These are phyloP conservation scores for Aurifilum marmelostoma DNA, from an alignment of 2,329 filamentous ascomycete species.

Conservation along the genomic window DNA sequence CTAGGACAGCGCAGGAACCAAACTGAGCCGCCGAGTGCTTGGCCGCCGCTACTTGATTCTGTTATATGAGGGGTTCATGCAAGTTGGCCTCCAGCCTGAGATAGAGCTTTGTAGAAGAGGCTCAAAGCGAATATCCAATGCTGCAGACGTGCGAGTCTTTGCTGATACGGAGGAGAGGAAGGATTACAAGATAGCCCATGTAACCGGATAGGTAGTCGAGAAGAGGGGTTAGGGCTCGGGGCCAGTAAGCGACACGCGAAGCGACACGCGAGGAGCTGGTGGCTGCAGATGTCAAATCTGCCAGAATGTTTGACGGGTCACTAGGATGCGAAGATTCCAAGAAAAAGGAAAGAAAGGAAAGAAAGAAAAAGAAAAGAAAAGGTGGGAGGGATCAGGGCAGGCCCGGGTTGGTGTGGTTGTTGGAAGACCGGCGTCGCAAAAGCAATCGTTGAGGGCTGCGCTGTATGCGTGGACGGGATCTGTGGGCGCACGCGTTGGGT, in stretches of 20 bases:
- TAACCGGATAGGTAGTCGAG: slow-evolving; percentile 10
- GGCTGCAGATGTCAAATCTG: slow-evolving; percentile 30
- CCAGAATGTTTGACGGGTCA: slow-evolving; percentile 20
- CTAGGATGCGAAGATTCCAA: background rate
- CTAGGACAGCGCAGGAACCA: background rate
- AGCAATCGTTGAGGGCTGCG: slow-evolving; percentile 22
- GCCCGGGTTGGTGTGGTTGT: slow-evolving; percentile 17
- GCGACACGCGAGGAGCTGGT: slow-evolving; percentile 21
- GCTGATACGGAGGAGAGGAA: background rate
- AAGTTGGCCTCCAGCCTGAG: background rate
- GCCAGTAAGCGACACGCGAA: slow-evolving; percentile 17
- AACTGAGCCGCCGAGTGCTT: background rate
- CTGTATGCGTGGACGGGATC: background rate
- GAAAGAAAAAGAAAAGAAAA: too few species aligned
- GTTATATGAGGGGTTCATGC: background rate
- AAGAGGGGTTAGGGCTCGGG: slow-evolving; percentile 18
- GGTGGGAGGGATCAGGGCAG: background rate
- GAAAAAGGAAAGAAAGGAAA: too few species aligned
- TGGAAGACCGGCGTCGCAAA: slow-evolving; percentile 15
- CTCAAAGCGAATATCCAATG: background rate
- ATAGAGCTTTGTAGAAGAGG: background rate
- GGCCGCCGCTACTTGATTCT: background rate
- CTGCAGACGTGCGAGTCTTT: background rate
- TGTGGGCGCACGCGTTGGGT: slow-evolving; percentile 25
- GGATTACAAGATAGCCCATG: slow-evolving; percentile 11